Evolutionary conservation across 192 early-diverging fungal genomes (phyloP), one percentile per base, ranked within the genome.

Genomic region (Linnemannia schmuckeri): DNA sequence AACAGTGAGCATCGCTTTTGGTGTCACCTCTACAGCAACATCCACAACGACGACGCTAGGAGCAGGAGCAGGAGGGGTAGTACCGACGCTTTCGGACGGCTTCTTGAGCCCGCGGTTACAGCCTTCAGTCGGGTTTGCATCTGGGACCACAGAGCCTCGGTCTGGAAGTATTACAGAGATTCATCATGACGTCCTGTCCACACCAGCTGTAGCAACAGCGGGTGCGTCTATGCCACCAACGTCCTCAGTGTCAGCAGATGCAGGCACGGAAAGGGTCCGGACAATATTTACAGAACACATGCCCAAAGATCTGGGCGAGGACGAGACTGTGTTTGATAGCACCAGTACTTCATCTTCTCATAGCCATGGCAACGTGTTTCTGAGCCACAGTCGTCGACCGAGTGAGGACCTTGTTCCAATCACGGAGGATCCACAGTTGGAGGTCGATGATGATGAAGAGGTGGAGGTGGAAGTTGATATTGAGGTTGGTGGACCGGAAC

Each of bases 301-400:
- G 83, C 83, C 83, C 35, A 85, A 85, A 57, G 83, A 85, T 57
- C 44, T 85, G 10, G 83, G 83, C n/a, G 77, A 85, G 55, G 81
- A 82, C 0, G 81, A 77, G n/a, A 40, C 40, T 40, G 73, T 69
- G 41, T 49, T 18, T 17, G 70, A 61, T 17, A 47, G 27, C 42
- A 37, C 20, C 30, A 54, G 35, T 15, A 54, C 52, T 17, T 24
- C 41, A 6, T 10, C 44, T 18, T 42, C 37, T 46, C 38, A 77
- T 33, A 27, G 57, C 13, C 76, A 68, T 35, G 76, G 76, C 10
- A 33, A 77, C 42, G 76, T 44, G 8, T 41, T 72, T 5, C 27
- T 52, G 44, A 57, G 75, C 49, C 75, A 77, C 52, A 73, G 81
- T 1, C 47, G 81, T 52, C 70, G 70, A 52, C 81, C 81, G 40